A percentile compares a stretch with the other conserved stretches of the same genome.
phyloP scores from a whole-genome alignment of 768 basidiomycete genomes.

The Suillus alpinus region DNA sequence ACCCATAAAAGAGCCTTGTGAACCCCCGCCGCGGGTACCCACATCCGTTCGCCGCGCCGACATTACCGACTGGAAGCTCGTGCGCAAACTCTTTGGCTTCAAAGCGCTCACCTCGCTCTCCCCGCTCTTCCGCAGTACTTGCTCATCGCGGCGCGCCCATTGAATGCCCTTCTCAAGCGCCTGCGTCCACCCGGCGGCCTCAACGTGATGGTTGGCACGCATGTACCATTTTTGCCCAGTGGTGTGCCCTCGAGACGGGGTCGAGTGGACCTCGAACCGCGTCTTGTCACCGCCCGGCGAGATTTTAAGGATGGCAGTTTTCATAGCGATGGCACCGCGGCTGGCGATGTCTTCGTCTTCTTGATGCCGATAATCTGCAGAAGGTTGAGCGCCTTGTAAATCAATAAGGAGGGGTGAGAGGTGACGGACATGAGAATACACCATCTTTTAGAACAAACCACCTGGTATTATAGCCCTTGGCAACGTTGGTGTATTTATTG shows the following conservation, averaged over 20 bases:
- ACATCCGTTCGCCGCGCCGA: slow-evolving; percentile 20
- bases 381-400: not conserved
- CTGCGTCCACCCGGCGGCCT: slow-evolving; percentile 84
- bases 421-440: slow-evolving; percentile 71
- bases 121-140: slow-evolving; percentile 36
- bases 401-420: not conserved
- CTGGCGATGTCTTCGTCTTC: slow-evolving; percentile 86
- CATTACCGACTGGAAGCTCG: slow-evolving; percentile 30
- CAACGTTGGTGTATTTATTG: slow-evolving; percentile 92
- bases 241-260: slow-evolving; percentile 46
- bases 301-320: slow-evolving; percentile 63
- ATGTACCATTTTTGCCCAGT: slow-evolving; percentile 75
- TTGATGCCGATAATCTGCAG: slow-evolving; percentile 74
- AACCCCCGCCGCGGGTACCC: slow-evolving; percentile 21
- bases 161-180: slow-evolving; percentile 74
- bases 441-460: slow-evolving; percentile 93
- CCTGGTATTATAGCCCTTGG: slow-evolving; percentile 81
- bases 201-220: slow-evolving; percentile 83
- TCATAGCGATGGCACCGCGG: slow-evolving; percentile 87
- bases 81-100: slow-evolving; percentile 26
- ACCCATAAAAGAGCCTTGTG: slow-evolving; percentile 24
- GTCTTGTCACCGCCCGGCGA: slow-evolving; percentile 52
- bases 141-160: slow-evolving; percentile 51
- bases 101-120: slow-evolving; percentile 47
- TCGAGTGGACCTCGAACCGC: slow-evolving; percentile 80